phyloP scores from a whole-genome alignment of 768 basidiomycete species.

The Trametes maxima region DNA sequence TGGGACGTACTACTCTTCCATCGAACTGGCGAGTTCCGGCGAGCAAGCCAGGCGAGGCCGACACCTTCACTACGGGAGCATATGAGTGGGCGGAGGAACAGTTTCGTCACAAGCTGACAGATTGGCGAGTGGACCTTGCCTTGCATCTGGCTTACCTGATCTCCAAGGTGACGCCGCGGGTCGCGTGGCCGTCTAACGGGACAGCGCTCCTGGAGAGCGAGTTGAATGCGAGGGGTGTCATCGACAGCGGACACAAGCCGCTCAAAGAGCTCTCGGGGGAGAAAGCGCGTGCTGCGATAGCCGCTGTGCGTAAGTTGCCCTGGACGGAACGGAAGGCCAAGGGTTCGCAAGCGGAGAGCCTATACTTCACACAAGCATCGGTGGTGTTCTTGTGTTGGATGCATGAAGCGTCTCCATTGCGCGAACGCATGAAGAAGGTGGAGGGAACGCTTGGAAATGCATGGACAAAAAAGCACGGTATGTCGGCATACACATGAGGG shows the following conservation, averaged over 20 bases:
- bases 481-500: neutral
- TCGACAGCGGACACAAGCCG: too few relatives aligned
- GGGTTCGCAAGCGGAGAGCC: neutral
- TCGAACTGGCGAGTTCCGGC: neutral
- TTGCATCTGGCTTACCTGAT: neutral
- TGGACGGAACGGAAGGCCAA: neutral
- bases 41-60: neutral
- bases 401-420: neutral
- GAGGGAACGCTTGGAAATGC: neutral
- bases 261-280: neutral
- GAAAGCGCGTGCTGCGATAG: too few relatives aligned
- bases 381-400: constrained; percentile 1
- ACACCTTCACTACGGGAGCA: neutral
- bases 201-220: too few relatives aligned
- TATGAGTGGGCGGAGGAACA: neutral
- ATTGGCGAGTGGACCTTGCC: constrained; percentile 1
- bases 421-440: neutral
- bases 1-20: neutral
- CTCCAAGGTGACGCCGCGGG: neutral
- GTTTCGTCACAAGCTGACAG: neutral
- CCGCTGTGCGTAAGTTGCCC: too few relatives aligned
- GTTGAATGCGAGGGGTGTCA: neutral
- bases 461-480: neutral
- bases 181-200: neutral
- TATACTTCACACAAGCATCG: neutral